Conservation (phyloP, 2,329 filamentous ascomycete species). For the Pseudogymnoascus sp. region DNA sequence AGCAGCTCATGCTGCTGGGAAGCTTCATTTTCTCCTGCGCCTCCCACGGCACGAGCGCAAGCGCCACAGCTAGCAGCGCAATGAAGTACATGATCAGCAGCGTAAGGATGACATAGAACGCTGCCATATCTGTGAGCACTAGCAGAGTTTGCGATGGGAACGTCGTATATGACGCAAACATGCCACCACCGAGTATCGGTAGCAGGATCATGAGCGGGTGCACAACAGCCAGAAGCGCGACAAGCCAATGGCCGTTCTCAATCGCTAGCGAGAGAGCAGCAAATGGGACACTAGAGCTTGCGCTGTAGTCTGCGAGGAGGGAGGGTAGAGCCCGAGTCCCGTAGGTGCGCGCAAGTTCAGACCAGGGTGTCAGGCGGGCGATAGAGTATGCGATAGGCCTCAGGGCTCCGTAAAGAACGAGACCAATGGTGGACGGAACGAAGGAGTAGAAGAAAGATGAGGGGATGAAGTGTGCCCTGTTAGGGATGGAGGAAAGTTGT, state of each 20-base stretch:
- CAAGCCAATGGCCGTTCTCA: conserved; percentile 48
- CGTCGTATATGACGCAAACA: conserved; percentile 66
- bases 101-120: conserved; percentile 64
- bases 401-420: conserved; percentile 58
- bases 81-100: conserved; percentile 63
- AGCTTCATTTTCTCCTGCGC: conserved; percentile 54
- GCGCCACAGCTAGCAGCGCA: conserved; percentile 47
- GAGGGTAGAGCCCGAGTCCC: conserved; percentile 56
- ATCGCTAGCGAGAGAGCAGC: conserved; percentile 43
- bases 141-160: conserved; percentile 40
- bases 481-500: conserved; percentile 52
- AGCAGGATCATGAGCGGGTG: conserved; percentile 51
- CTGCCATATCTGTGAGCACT: conserved; percentile 66
- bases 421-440: conserved; percentile 59
- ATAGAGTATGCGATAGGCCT: conserved; percentile 58
- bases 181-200: conserved; percentile 59
- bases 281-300: conserved; percentile 22
- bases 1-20: conserved; percentile 62
- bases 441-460: conserved; percentile 85
- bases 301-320: conserved; percentile 63
- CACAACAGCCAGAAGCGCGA: conserved; percentile 53
- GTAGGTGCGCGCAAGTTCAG: conserved; percentile 47
- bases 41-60: not conserved
- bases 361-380: conserved; percentile 62
- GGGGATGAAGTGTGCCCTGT: conserved; percentile 62